These are phyloP conservation scores for Tympanopsis confertula DNA, from an alignment of 2,329 filamentous ascomycete genomes.

Conservation along the genomic window DNA sequence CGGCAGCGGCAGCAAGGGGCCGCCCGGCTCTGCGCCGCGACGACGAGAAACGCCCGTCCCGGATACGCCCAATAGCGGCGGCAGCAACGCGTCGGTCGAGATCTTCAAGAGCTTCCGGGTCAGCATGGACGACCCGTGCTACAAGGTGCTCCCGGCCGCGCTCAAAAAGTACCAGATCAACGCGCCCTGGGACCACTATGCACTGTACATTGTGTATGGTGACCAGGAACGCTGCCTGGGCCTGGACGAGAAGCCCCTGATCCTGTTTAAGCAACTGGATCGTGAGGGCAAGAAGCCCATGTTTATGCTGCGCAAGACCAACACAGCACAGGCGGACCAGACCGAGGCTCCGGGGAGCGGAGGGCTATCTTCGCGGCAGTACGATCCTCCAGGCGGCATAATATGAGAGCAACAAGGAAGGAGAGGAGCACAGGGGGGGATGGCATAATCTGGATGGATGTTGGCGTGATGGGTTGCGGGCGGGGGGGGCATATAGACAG, in stretches of 20 bases:
- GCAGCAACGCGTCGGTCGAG: slow-evolving; percentile 59
- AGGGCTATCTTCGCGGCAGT: slow-evolving; percentile 21
- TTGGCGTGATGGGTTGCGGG: no score
- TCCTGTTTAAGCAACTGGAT: slow-evolving; percentile 93
- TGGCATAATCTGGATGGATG: no score
- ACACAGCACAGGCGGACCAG: slow-evolving; percentile 34
- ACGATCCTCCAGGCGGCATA: not conserved
- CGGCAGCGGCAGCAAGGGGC: slow-evolving; percentile 19
- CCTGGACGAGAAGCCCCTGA: slow-evolving; percentile 83
- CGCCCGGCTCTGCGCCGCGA: slow-evolving; percentile 31
- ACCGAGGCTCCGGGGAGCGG: slow-evolving; percentile 39
- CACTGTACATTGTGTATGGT: slow-evolving; percentile 96
- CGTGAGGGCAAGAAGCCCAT: slow-evolving; percentile 96
- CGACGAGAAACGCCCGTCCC: slow-evolving; percentile 50
- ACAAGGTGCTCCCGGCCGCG: slow-evolving; percentile 90
- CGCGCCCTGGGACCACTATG: slow-evolving; percentile 93
- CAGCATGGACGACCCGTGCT: slow-evolving; percentile 93
- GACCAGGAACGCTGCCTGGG: slow-evolving; percentile 91
- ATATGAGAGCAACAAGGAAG: no score
- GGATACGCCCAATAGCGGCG: slow-evolving; percentile 38
- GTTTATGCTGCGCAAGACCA: slow-evolving; percentile 84
- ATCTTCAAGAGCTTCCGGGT: slow-evolving; percentile 99
- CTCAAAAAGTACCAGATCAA: slow-evolving; percentile 98
- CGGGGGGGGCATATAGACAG: no score
- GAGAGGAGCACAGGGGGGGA: no score